Base-by-base conservation (phyloP, 805 yeast genomes). In the Lachancea fermentati region DNA sequence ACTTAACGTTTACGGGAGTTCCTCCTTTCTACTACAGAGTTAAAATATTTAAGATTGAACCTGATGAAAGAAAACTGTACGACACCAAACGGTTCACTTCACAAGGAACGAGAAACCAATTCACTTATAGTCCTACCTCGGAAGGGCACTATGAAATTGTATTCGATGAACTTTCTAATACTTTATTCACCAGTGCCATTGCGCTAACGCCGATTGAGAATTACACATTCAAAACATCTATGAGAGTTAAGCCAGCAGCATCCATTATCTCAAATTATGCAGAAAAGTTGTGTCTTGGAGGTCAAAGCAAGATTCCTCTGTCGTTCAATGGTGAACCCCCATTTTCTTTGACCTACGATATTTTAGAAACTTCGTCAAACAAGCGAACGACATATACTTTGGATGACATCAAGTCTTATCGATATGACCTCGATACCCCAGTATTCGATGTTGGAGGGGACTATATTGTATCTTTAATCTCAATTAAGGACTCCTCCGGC, bases 71-170 rank as follows among this genome's bases (percentile, higher is more conserved):
- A 49, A 65, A 49, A 43, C 47, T 64, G 16, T 56, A 57, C 40
- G 69, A 65, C 25, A 54, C 68, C 0, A 69, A 66, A 42, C 60
- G 50, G 36, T 46, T 67, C 14, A 49, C 55, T 2, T 69, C 72
- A 1, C 59, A 56, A 34, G 68, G 68, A 41, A 69, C 75, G 8
- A 67, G 79, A 46, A 69, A 69, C 42, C 73, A 76, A 45, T 78
- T 84, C 51, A 70, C 74, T 36, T 88, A 84, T 61, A 76, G 75
- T 45, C 97, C 99, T 3, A 72, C 78, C 2, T 67, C 72, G 2
- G 95, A 87, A 50, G 98, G 98, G 1, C 75, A 74, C 19, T 93
- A 84, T 57, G 79, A 79, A 22, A 81, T 91, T 41, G 78, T 76
- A 19, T 85, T 93, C 62, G 67, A 74, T 26, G 65, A 72, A 9